Conservation (phyloP, 2,329 filamentous ascomycete genomes). For the Coniella vitis region DNA sequence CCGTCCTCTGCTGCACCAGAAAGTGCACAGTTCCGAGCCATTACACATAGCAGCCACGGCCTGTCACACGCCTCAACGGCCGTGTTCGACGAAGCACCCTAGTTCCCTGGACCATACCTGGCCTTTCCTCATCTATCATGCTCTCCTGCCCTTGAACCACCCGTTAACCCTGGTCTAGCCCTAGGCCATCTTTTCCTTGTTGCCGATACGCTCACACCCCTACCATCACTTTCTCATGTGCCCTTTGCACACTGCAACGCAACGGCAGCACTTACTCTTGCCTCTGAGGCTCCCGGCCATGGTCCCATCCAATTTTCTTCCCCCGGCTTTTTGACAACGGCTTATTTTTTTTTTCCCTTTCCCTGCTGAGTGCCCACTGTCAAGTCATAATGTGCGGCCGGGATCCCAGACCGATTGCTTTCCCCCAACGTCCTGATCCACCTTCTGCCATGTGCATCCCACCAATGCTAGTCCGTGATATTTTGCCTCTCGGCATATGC, state of each 20-base stretch:
- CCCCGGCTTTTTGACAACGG: conserved; percentile 15
- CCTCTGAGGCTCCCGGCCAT: conserved; percentile 20
- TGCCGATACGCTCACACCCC: conserved; percentile 12
- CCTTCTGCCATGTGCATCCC: conserved; percentile 23
- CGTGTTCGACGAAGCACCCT: conserved; percentile 10
- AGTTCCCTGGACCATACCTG: conserved; percentile 13
- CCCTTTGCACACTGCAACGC: conserved; percentile 12
- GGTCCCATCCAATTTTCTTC: conserved; percentile 17
- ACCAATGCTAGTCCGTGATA: conserved; percentile 30
- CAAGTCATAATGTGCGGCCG: conserved; percentile 12
- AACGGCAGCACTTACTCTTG: background rate
- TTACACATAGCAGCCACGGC: background rate
- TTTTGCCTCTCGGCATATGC: conserved; percentile 35
- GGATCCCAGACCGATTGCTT: conserved; percentile 17
- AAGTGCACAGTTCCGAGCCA: too few relatives aligned
- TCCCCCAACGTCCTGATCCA: conserved; percentile 19
- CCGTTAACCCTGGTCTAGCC: conserved; percentile 7
- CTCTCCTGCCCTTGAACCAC: conserved; percentile 8
- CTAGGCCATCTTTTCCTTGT: conserved; percentile 15
- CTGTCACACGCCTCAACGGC: conserved; percentile 1
- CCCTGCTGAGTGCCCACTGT: conserved; percentile 12
- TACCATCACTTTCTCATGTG: conserved; percentile 10
- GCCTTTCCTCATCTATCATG: conserved; percentile 3
- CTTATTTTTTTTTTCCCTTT: conserved; percentile 10
- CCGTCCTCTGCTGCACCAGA: too few relatives aligned